phyloP scores from a whole-genome alignment of 2,329 filamentous ascomycete species.

The Nemania sp. region DNA sequence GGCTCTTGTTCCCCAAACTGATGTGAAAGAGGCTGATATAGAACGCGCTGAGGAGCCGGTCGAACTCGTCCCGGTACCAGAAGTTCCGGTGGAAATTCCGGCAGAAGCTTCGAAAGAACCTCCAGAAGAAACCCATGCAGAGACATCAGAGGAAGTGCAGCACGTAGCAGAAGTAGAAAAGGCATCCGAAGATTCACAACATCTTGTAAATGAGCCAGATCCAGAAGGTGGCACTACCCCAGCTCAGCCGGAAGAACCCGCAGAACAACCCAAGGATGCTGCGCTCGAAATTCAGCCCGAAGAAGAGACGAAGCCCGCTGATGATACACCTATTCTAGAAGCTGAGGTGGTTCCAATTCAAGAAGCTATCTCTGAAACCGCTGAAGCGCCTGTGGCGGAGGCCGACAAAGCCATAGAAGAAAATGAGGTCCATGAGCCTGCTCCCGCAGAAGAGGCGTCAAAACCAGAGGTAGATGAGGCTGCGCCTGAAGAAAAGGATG shows the following conservation, averaged over 20 bases:
- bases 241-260: conserved; percentile 1
- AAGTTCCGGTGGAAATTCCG: neutral
- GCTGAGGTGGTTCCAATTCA: conserved; percentile 1
- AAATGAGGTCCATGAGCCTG: neutral
- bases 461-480: conserved; percentile 3
- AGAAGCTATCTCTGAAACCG: conserved; percentile 3
- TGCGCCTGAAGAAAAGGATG: neutral
- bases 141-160: too few species aligned
- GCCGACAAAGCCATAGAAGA: conserved; percentile 5
- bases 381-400: conserved; percentile 1
- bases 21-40: conserved; percentile 7
- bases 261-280: neutral
- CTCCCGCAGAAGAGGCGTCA: neutral
- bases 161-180: neutral
- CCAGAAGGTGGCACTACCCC: neutral
- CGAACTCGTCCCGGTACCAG: neutral
- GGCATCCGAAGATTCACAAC: neutral
- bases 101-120: too few species aligned
- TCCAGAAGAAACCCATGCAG: too few species aligned
- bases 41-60: neutral
- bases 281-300: conserved; percentile 2
- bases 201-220: neutral
- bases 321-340: neutral
- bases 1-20: neutral
- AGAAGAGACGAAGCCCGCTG: conserved; percentile 6